Conservation (phyloP, 352 stramenopile species). For the Pythium myriotylum region DNA sequence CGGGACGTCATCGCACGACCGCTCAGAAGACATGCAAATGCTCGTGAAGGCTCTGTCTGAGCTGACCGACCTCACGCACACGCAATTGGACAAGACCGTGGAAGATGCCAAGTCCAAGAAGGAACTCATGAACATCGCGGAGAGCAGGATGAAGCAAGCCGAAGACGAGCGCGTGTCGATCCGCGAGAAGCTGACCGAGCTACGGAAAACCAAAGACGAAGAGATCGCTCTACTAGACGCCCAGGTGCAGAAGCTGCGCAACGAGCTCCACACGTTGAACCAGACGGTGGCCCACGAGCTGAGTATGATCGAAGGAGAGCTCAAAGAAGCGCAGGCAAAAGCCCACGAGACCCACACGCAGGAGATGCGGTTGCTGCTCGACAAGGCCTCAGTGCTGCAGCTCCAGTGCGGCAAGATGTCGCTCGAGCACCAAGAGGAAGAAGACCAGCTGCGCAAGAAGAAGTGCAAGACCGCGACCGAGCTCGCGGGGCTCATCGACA, state of each 20-base stretch:
- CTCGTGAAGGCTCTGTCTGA: conserved; percentile 79
- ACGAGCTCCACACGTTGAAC: conserved; percentile 74
- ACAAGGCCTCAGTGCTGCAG: conserved; percentile 59
- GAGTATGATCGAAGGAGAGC: conserved; percentile 72
- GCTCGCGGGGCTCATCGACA: conserved; percentile 67
- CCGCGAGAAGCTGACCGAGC: conserved; percentile 74
- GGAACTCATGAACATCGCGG: conserved; percentile 74
- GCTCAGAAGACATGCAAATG: conserved; percentile 70
- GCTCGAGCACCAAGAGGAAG: conserved; percentile 83
- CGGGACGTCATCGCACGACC: conserved; percentile 49
- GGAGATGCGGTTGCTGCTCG: conserved; percentile 73
- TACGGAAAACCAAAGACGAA: conserved; percentile 82
- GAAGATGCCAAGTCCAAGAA: conserved; percentile 87
- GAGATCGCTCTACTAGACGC: conserved; percentile 78
- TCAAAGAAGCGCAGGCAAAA: conserved; percentile 75
- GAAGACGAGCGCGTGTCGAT: conserved; percentile 80
- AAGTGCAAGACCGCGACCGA: conserved; percentile 83
- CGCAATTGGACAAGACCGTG: conserved; percentile 79
- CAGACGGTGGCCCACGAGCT: conserved; percentile 75
- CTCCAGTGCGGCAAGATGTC: conserved; percentile 66
- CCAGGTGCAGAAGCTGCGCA: conserved; percentile 81
- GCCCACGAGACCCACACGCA: conserved; percentile 76
- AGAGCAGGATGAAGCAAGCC: conserved; percentile 79
- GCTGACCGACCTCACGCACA: conserved; percentile 79
- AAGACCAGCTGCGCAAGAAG: conserved; percentile 77